Conservation (phyloP, 306 rosid species). For the Vicia faba region DNA sequence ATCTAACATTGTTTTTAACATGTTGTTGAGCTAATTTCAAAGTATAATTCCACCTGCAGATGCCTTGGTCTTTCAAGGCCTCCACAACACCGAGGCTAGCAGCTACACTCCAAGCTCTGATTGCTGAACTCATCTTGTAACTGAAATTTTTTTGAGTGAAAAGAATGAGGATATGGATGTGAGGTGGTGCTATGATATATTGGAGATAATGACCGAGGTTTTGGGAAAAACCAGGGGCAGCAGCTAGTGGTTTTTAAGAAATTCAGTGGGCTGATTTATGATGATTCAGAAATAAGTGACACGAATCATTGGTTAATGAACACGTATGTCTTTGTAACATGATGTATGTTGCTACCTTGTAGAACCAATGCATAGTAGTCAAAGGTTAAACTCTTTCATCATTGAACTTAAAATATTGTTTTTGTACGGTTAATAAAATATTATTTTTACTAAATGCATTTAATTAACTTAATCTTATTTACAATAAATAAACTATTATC, state of each 20-base stretch:
- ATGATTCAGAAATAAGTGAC: neutral
- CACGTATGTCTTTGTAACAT: neutral
- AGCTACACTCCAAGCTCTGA: constrained; percentile 43
- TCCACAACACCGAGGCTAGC: constrained; percentile 48
- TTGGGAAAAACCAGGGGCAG: constrained; percentile 12
- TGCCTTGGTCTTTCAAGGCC: constrained; percentile 59
- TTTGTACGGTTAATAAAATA: no score
- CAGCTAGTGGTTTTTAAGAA: constrained; percentile 11
- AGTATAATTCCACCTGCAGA: constrained; percentile 53
- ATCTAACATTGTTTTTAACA: constrained; percentile 39
- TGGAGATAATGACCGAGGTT: neutral
- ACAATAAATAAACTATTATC: no score
- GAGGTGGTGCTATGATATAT: neutral
- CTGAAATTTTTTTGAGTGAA: neutral
- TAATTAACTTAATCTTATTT: no score
- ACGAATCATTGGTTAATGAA: neutral
- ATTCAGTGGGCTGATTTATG: neutral
- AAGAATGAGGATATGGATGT: neutral
- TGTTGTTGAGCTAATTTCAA: constrained; percentile 49
- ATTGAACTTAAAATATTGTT: no score
- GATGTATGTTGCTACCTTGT: neutral
- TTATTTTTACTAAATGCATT: no score
- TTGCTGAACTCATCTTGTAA: constrained; percentile 41
- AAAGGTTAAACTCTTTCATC: no score
- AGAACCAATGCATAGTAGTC: no score